Conservation (phyloP, 441 rosid species). For the Cnidoscolus chayamansa region DNA sequence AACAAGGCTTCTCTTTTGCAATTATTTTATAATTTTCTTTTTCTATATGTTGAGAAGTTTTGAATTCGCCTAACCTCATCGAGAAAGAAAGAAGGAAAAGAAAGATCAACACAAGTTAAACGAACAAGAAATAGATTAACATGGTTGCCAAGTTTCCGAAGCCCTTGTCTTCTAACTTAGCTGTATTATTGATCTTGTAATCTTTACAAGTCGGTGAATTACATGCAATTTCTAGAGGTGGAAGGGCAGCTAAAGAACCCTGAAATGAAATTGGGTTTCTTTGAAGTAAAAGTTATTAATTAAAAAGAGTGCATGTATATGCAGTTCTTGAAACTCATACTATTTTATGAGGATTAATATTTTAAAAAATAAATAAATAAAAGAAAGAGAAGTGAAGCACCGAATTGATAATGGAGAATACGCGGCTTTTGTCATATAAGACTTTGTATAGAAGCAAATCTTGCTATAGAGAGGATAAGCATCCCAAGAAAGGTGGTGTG, state of each 20-base stretch:
- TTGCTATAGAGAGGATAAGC: conserved; percentile 14
- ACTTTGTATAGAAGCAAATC: conserved; percentile 22
- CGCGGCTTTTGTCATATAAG: conserved; percentile 17
- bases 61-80: too few species aligned
- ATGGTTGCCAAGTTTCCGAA: background rate
- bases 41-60: background rate
- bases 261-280: too few species aligned
- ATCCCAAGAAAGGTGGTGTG: conserved; percentile 13
- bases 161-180: background rate
- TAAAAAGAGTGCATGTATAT: background rate
- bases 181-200: background rate
- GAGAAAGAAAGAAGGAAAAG: background rate
- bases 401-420: conserved; percentile 17
- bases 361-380: background rate
- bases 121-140: background rate
- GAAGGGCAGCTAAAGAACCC: too few species aligned
- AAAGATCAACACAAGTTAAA: background rate
- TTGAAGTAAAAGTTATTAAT: too few species aligned
- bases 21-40: background rate
- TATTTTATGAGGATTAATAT: background rate
- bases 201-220: background rate
- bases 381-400: background rate
- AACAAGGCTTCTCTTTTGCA: too few species aligned
- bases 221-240: conserved; percentile 4
- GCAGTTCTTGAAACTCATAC: background rate